Evolutionary conservation across 805 yeast species (phyloP).

Genomic region (Saturnispora kantuleensis): DNA sequence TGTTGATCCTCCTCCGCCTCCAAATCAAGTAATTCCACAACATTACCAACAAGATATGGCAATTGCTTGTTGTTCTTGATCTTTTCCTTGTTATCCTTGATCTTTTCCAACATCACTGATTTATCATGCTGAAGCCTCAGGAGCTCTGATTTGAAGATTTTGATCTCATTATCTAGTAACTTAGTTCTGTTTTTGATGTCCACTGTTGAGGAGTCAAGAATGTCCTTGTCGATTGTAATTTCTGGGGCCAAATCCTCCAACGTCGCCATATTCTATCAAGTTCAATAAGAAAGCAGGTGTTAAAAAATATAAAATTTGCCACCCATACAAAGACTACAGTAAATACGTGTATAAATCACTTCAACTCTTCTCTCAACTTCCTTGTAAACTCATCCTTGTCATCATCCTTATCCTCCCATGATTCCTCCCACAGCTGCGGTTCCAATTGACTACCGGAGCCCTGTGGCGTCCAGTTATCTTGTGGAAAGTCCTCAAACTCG

Average conservation of each 20-base stretch:
- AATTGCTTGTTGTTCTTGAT: conserved; percentile 91
- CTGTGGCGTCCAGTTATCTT: conserved; percentile 68
- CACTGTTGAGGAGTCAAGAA: conserved; percentile 62
- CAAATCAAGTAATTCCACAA: conserved; percentile 86
- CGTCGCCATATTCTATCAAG: conserved; percentile 50
- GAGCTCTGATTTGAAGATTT: conserved; percentile 85
- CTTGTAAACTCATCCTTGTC: conserved; percentile 74
- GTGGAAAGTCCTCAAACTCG: conserved; percentile 95
- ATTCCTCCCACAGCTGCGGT: conserved; percentile 83
- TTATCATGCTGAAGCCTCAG: conserved; percentile 89
- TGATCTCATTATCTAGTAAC: conserved; percentile 87
- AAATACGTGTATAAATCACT: too few relatives aligned
- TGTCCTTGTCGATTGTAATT: conserved; percentile 71
- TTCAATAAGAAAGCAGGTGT: neutral
- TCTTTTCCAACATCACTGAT: conserved; percentile 83
- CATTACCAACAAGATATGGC: conserved; percentile 94
- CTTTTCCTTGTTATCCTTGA: conserved; percentile 92
- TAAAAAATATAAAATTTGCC: neutral
- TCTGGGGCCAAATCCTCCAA: conserved; percentile 70
- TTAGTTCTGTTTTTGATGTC: conserved; percentile 82
- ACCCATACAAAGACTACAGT: neutral
- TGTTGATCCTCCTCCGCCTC: conserved; percentile 79
- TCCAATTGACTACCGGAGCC: conserved; percentile 45
- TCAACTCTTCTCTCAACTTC: conserved; percentile 44
- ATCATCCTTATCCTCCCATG: conserved; percentile 94